Percentiles rank a stretch among this genome's conserved stretches.
Conservation (phyloP, 805 yeast genomes). For the Middelhovenomyces tepae region DNA sequence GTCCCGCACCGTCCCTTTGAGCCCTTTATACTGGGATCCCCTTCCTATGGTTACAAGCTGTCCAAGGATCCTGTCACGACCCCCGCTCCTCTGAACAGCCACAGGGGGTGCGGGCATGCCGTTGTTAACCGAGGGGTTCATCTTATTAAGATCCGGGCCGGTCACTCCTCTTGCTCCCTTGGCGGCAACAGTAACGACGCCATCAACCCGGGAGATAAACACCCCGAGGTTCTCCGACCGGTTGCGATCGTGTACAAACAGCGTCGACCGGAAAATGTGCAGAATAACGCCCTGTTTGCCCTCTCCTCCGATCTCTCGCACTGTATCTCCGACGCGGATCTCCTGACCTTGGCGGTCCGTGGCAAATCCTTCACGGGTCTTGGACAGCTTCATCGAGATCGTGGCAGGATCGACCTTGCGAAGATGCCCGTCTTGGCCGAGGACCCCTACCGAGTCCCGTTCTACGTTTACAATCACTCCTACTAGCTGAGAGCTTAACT, state of each 20-base stretch:
- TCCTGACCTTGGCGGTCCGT: slow-evolving; percentile 82
- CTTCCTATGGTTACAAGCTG: slow-evolving; percentile 78
- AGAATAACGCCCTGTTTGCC: slow-evolving; percentile 81
- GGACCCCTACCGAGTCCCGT: slow-evolving; percentile 70
- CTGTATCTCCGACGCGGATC: slow-evolving; percentile 83
- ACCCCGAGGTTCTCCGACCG: slow-evolving; percentile 84
- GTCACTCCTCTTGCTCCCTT: slow-evolving; percentile 60
- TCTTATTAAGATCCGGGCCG: slow-evolving; percentile 64
- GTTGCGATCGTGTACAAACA: slow-evolving; percentile 75
- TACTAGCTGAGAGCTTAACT: slow-evolving; percentile 72
- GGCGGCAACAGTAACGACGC: slow-evolving; percentile 76
- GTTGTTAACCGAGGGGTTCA: slow-evolving; percentile 69
- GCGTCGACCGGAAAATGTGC: slow-evolving; percentile 71
- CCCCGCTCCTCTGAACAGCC: slow-evolving; percentile 49
- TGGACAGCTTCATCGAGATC: slow-evolving; percentile 69
- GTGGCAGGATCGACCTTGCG: slow-evolving; percentile 66
- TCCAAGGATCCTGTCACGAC: slow-evolving; percentile 73
- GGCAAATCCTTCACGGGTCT: slow-evolving; percentile 47
- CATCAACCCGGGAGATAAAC: slow-evolving; percentile 67
- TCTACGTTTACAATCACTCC: slow-evolving; percentile 90
- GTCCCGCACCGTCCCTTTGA: slow-evolving; percentile 86
- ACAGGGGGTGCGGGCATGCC: slow-evolving; percentile 48
- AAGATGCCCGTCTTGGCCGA: slow-evolving; percentile 74
- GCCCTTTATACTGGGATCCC: slow-evolving; percentile 90
- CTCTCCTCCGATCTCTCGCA: slow-evolving; percentile 76